phyloP scores from a whole-genome alignment of 345 rosid species.

The Cardamine chenopodiifolia region DNA sequence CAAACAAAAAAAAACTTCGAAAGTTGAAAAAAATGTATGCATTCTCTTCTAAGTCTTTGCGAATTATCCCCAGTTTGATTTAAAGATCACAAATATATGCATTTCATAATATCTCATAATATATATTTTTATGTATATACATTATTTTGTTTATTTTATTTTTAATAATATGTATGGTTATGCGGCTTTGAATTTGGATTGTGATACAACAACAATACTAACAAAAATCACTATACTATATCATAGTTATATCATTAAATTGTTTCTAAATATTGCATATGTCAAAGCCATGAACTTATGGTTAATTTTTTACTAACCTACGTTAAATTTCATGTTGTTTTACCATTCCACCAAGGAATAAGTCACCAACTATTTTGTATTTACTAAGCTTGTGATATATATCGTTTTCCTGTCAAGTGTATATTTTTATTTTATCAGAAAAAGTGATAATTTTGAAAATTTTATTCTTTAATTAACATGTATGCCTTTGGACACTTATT shows the following conservation, averaged over 20 bases:
- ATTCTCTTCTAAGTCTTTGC: neutral
- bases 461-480: neutral
- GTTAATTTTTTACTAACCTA: neutral
- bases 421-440: no score
- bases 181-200: neutral
- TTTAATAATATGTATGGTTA: neutral
- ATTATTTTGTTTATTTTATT: no score
- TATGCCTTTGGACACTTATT: neutral
- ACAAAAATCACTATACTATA: neutral
- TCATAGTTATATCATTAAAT: neutral
- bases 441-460: neutral
- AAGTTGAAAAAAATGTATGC: no score
- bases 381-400: constrained; percentile 5
- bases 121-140: neutral
- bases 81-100: neutral
- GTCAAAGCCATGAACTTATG: neutral
- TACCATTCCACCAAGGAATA: neutral
- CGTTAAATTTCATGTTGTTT: neutral
- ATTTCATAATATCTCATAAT: neutral
- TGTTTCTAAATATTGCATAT: neutral
- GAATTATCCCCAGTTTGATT: neutral
- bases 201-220: neutral
- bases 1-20: no score
- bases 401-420: neutral
- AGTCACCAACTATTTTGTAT: constrained; percentile 14